A percentile compares a stretch with the other conserved stretches of the same genome.
Evolutionary conservation across 75 land plant species (phyloP).

Genomic region (Cryptomeria japonica): DNA sequence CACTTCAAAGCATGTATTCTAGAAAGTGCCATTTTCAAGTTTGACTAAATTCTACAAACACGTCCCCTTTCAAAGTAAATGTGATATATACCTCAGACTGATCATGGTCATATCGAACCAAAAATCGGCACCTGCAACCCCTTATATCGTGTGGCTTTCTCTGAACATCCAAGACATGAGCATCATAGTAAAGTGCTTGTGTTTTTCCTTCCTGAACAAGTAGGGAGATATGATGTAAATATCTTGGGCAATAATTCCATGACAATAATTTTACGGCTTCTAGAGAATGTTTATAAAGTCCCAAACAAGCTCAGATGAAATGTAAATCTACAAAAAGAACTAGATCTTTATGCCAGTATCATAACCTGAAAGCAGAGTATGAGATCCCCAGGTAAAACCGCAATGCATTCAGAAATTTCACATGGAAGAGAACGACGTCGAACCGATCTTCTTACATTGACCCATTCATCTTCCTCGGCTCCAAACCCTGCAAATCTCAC

Average conservation of each 20-base stretch:
- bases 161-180: slow-evolving; percentile 47
- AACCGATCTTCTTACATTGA: slow-evolving; percentile 40
- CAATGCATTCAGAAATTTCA: slow-evolving; percentile 50
- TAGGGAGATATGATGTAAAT: not conserved
- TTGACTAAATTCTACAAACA: not conserved
- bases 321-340: not conserved
- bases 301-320: not conserved
- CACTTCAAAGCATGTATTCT: not conserved
- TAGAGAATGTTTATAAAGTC: not conserved
- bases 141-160: slow-evolving; percentile 52
- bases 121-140: slow-evolving; percentile 59
- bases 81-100: slow-evolving; percentile 33
- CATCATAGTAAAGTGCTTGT: slow-evolving; percentile 59
- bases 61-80: not conserved
- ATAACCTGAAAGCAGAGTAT: slow-evolving; percentile 59
- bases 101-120: slow-evolving; percentile 58
- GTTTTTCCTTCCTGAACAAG: slow-evolving; percentile 51
- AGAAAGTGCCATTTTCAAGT: not conserved
- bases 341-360: not conserved
- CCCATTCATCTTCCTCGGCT: slow-evolving; percentile 63
- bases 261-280: not conserved
- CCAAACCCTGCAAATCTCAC: slow-evolving; percentile 62
- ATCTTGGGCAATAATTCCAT: not conserved
- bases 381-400: slow-evolving; percentile 56
- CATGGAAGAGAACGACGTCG: slow-evolving; percentile 58